Evolutionary conservation across 2,329 filamentous ascomycete genomes (phyloP).

Genomic region (Monilinia laxa): DNA sequence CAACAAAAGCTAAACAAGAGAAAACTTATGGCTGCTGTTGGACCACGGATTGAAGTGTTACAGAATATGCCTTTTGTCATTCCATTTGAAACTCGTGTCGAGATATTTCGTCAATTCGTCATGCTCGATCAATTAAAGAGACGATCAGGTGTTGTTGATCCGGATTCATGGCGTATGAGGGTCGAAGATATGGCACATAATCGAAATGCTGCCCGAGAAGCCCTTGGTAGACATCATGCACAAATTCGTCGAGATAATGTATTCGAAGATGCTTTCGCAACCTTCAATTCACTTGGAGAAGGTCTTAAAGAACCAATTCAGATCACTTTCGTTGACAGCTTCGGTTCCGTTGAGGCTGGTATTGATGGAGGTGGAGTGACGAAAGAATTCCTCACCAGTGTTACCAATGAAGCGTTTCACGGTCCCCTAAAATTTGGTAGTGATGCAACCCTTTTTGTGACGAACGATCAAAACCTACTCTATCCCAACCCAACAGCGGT

Average conservation of each 20-base stretch:
- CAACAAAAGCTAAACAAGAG: conserved; percentile 67
- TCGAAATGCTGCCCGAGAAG: conserved; percentile 38
- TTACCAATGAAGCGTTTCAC: conserved; percentile 81
- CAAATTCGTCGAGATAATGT: conserved; percentile 75
- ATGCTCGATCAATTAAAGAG: conserved; percentile 73
- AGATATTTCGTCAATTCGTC: conserved; percentile 94
- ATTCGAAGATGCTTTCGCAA: conserved; percentile 80
- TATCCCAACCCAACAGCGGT: conserved; percentile 82
- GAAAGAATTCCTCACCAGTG: conserved; percentile 90
- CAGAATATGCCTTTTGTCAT: conserved; percentile 98
- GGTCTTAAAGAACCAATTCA: conserved; percentile 92
- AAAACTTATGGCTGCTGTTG: conserved; percentile 73
- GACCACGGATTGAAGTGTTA: conserved; percentile 83
- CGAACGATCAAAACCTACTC: conserved; percentile 81
- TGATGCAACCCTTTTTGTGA: conserved; percentile 67
- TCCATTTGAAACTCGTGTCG: conserved; percentile 85
- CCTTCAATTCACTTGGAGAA: conserved; percentile 79
- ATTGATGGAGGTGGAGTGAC: conserved; percentile 97
- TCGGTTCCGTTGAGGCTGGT: conserved; percentile 81
- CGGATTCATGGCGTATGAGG: conserved; percentile 71
- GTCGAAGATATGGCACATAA: conserved; percentile 40
- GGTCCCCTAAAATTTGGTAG: conserved; percentile 40
- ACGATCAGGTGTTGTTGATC: conserved; percentile 69
- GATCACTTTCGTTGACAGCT: conserved; percentile 93
- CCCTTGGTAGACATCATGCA: conserved; percentile 66